Evolutionary conservation across 2,329 filamentous ascomycete genomes (phyloP).

Genomic region (Colletotrichum orbiculare): DNA sequence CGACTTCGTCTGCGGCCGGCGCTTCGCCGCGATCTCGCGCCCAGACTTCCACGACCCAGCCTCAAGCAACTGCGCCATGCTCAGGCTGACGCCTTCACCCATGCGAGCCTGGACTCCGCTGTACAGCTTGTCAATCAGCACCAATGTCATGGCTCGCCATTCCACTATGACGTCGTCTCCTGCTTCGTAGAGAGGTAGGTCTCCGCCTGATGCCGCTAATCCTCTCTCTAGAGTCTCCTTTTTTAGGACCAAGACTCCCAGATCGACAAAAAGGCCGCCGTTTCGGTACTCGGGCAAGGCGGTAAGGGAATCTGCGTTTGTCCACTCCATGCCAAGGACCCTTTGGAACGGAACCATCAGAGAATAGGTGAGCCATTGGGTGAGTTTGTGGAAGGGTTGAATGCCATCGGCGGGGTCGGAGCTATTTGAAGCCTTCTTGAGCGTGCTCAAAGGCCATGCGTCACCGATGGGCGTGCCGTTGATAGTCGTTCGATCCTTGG

Average conservation of each 20-base stretch:
- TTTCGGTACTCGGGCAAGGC: slow-evolving; percentile 94
- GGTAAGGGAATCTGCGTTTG: slow-evolving; percentile 83
- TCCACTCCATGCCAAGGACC: slow-evolving; percentile 82
- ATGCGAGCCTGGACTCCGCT: slow-evolving; percentile 55
- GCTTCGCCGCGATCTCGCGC: slow-evolving; percentile 82
- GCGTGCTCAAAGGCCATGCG: slow-evolving; percentile 57
- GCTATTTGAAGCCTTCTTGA: slow-evolving; percentile 35
- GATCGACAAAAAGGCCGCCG: slow-evolving; percentile 86
- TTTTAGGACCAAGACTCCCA: slow-evolving; percentile 83
- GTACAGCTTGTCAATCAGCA: slow-evolving; percentile 66
- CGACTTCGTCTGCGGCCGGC: slow-evolving; percentile 81
- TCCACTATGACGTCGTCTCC: slow-evolving; percentile 72
- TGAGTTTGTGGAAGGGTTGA: slow-evolving; percentile 92
- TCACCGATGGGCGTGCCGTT: slow-evolving; percentile 58
- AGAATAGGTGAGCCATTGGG: slow-evolving; percentile 94
- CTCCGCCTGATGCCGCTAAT: slow-evolving; percentile 64
- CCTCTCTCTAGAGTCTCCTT: slow-evolving; percentile 76
- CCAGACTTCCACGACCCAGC: slow-evolving; percentile 73
- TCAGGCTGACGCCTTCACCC: slow-evolving; percentile 49
- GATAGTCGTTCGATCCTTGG: slow-evolving; percentile 61
- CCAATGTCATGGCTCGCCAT: slow-evolving; percentile 73
- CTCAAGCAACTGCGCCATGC: slow-evolving; percentile 62
- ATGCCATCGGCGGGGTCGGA: slow-evolving; percentile 56
- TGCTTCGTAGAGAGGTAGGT: slow-evolving; percentile 68
- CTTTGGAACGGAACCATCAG: slow-evolving; percentile 92